These are phyloP conservation scores for Mycena rosella DNA, from an alignment of 768 basidiomycete genomes.

Conservation along the genomic window DNA sequence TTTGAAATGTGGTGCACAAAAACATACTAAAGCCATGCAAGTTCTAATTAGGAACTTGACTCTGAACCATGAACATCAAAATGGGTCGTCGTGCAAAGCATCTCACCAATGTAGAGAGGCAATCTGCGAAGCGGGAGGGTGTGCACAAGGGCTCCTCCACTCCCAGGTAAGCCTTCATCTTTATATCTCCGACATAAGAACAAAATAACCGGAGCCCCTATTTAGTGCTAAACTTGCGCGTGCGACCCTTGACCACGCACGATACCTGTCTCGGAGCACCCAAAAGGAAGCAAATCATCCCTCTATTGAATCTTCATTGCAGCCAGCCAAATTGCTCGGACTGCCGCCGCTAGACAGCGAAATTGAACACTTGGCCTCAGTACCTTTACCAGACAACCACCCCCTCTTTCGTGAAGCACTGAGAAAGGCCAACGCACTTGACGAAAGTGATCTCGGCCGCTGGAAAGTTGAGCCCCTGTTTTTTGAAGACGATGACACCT, in stretches of 20 bases:
- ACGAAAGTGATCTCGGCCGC: background rate
- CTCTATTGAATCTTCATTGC: too few relatives aligned
- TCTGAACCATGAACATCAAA: background rate
- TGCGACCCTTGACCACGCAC: background rate
- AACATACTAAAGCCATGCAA: background rate
- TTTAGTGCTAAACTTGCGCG: background rate
- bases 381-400: background rate
- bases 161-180: background rate
- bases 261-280: background rate
- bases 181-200: too few relatives aligned
- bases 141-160: background rate
- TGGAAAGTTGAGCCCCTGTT: background rate
- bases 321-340: too few relatives aligned
- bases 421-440: background rate
- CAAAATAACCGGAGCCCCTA: background rate
- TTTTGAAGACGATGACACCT: background rate
- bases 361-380: background rate
- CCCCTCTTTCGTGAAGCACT: background rate
- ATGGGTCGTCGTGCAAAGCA: slow-evolving; percentile 27
- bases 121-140: background rate
- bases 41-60: background rate
- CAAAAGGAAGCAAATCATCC: background rate
- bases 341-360: background rate
- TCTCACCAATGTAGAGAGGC: background rate
- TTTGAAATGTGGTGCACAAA: slow-evolving; percentile 6